Evolutionary conservation across 108 stramenopile species (phyloP).

Genomic region (Nitzschia sp.): DNA sequence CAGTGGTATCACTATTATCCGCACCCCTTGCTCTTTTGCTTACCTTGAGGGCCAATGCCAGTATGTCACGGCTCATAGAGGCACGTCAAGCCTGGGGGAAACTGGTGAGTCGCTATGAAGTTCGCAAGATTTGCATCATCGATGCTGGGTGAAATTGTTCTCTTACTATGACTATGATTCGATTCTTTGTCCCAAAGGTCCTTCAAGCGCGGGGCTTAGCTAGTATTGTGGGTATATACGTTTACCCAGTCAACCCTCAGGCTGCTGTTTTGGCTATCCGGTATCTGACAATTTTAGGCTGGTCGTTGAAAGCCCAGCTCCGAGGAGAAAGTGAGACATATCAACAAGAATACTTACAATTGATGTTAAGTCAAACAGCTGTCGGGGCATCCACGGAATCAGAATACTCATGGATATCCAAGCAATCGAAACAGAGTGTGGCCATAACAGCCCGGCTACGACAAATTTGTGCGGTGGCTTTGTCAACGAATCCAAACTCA

Average conservation of each 20-base stretch:
- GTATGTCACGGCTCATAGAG: constrained; percentile 29
- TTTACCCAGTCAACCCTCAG: constrained; percentile 16
- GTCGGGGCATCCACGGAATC: too few species aligned
- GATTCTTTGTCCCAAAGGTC: too few species aligned
- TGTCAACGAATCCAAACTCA: neutral
- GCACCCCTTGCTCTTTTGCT: constrained; percentile 43
- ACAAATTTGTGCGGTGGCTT: constrained; percentile 17
- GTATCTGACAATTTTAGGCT: constrained; percentile 35
- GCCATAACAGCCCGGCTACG: constrained; percentile 27
- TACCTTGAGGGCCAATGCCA: constrained; percentile 35
- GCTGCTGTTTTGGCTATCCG: constrained; percentile 21
- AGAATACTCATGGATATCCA: too few species aligned
- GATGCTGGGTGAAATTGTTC: too few species aligned
- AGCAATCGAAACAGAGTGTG: too few species aligned
- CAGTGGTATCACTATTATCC: constrained; percentile 15
- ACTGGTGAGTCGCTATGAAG: too few species aligned
- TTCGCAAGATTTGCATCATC: too few species aligned
- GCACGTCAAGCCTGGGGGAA: constrained; percentile 31
- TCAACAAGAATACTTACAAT: too few species aligned
- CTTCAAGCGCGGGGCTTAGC: constrained; percentile 24
- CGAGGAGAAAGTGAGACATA: too few species aligned
- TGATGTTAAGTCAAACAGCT: too few species aligned
- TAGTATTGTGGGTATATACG: constrained; percentile 18
- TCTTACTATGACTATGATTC: too few species aligned
- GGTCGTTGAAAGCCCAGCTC: constrained; percentile 33